Evolutionary conservation across 441 rosid genomes (phyloP).

Genomic region (Croton laevigatus): DNA sequence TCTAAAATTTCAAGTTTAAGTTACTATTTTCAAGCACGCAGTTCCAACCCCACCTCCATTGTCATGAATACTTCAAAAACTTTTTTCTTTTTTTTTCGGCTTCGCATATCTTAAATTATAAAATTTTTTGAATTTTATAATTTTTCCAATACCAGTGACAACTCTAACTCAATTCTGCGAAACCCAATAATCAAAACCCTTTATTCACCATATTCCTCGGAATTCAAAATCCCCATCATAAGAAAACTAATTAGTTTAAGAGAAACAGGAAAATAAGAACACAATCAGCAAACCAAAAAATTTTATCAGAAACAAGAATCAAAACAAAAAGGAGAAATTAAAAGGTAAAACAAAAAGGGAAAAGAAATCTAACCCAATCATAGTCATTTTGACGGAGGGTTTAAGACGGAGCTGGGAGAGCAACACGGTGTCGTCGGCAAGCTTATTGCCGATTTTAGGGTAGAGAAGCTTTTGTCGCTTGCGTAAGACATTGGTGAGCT

Average conservation of each 20-base stretch:
- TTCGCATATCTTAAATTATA: too few species aligned
- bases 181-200: background rate
- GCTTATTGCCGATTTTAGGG: conserved; percentile 82
- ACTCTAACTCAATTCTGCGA: background rate
- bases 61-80: background rate
- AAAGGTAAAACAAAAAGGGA: background rate
- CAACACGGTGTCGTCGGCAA: conserved; percentile 69
- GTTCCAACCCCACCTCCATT: background rate
- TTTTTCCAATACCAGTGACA: background rate
- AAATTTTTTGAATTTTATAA: too few species aligned
- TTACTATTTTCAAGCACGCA: background rate
- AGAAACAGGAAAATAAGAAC: background rate
- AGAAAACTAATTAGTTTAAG: background rate
- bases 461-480: conserved; percentile 94
- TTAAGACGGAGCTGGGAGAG: conserved; percentile 79
- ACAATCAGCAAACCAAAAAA: background rate
- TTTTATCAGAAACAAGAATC: background rate
- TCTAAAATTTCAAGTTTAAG: background rate
- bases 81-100: too few species aligned
- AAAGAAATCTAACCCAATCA: conserved; percentile 67
- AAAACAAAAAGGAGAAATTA: background rate
- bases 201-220: background rate
- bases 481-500: conserved; percentile 78
- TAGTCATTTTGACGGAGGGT: conserved; percentile 87
- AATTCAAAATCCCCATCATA: background rate